These are phyloP conservation scores for Quercus rubra DNA, from an alignment of 306 rosid species.

Conservation along the genomic window DNA sequence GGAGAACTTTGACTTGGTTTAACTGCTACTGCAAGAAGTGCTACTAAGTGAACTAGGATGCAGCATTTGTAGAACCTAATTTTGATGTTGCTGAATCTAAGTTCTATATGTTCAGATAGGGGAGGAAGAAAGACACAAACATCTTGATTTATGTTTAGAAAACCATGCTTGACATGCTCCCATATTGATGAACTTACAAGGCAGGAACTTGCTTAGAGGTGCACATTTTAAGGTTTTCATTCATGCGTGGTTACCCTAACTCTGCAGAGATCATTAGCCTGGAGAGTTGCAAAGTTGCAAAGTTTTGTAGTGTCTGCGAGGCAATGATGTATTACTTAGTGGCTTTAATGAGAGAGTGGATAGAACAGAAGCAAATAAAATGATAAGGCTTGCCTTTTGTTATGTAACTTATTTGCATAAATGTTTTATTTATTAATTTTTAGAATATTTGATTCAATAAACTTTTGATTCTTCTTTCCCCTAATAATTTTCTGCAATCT, in stretches of 20 bases:
- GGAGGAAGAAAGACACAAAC: conserved; percentile 83
- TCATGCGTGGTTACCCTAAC: conserved; percentile 86
- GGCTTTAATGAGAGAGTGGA: conserved; percentile 86
- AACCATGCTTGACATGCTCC: conserved; percentile 71
- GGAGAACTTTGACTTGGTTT: conserved; percentile 76
- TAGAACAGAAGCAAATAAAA: conserved; percentile 95
- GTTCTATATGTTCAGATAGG: conserved; percentile 44
- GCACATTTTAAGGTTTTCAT: conserved; percentile 62
- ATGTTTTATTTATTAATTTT: neutral
- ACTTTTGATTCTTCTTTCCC: too few relatives aligned
- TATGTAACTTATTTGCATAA: neutral
- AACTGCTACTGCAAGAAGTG: conserved; percentile 69
- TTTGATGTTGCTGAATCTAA: conserved; percentile 85
- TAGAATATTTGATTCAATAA: too few relatives aligned
- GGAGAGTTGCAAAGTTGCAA: conserved; percentile 66
- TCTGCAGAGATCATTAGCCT: conserved; percentile 76
- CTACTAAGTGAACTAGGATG: conserved; percentile 81
- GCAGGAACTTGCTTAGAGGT: conserved; percentile 89
- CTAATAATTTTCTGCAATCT: too few relatives aligned
- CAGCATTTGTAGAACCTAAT: conserved; percentile 82
- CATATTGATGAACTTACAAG: conserved; percentile 79
- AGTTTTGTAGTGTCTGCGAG: conserved; percentile 87
- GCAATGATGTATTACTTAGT: conserved; percentile 94
- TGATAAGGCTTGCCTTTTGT: conserved; percentile 49
- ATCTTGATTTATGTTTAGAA: conserved; percentile 51